Conservation (phyloP, 129 eudicot genomes). For the sunflower (Helianthus annuus) region DNA sequence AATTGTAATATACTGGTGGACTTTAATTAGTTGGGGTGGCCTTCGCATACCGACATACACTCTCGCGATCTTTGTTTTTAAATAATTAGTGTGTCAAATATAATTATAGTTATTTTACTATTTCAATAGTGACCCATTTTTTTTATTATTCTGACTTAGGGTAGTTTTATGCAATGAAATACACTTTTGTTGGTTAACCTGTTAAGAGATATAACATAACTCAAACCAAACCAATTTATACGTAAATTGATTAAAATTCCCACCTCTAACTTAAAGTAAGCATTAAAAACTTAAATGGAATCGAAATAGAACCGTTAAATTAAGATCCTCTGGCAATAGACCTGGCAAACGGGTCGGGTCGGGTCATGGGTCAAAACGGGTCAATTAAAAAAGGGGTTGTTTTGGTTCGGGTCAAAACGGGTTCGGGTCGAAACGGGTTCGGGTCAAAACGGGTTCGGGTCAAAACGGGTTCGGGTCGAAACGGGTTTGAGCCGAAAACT, state of each 20-base stretch:
- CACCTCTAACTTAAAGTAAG: neutral
- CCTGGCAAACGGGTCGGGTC: too few species aligned
- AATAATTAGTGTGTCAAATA: neutral
- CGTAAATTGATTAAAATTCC: neutral
- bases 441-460: too few species aligned
- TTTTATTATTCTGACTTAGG: neutral
- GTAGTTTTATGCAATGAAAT: neutral
- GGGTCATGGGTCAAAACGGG: too few species aligned
- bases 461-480: too few species aligned
- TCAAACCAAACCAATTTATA: neutral
- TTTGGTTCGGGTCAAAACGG: too few species aligned
- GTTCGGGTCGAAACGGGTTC: too few species aligned
- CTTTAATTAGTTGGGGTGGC: too few species aligned
- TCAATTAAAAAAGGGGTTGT: too few species aligned
- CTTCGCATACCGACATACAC: too few species aligned
- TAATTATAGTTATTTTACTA: neutral
- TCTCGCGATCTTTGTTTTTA: too few species aligned
- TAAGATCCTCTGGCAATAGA: slow-evolving; percentile 5
- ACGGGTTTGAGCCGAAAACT: too few species aligned
- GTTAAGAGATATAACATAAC: neutral
- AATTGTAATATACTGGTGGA: too few species aligned
- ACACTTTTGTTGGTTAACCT: neutral
- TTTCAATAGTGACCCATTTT: neutral
- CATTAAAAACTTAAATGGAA: slow-evolving; percentile 5
- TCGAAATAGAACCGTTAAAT: neutral